A percentile compares a stretch with the other conserved stretches of the same genome.
Conservation (phyloP, 192 early-diverging fungal species). For the Podila verticillata region DNA sequence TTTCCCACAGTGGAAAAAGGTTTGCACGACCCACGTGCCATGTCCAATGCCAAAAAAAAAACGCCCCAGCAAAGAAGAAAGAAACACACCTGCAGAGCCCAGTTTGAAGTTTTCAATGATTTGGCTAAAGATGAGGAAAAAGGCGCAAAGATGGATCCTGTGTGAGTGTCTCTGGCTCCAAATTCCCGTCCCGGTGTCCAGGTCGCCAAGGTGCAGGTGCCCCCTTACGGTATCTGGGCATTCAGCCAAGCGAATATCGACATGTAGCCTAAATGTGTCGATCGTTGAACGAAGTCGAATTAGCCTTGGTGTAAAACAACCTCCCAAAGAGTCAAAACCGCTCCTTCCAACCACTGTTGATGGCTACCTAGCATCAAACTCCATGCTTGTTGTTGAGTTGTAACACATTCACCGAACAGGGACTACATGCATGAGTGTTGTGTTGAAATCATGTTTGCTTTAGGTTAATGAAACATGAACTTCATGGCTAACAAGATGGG, state of each 20-base stretch:
- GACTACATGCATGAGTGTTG: too few species aligned
- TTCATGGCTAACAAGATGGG: not conserved
- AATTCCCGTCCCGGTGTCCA: not conserved
- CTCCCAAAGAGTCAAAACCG: not conserved
- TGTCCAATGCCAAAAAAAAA: too few species aligned
- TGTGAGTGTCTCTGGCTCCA: not conserved
- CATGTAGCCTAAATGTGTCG: conserved; percentile 54
- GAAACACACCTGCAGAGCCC: conserved; percentile 47
- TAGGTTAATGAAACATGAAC: not conserved
- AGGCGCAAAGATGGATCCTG: not conserved
- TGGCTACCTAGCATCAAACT: conserved; percentile 52
- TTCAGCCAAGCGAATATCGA: conserved; percentile 77
- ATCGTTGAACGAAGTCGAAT: not conserved
- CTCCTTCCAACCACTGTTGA: not conserved
- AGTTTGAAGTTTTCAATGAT: conserved; percentile 63
- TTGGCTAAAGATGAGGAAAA: conserved; percentile 36
- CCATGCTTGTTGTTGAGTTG: conserved; percentile 43
- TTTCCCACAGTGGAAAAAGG: not conserved
- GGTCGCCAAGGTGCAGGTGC: not conserved
- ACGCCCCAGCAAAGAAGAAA: too few species aligned
- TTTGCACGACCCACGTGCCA: not conserved
- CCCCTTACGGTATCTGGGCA: conserved; percentile 75
- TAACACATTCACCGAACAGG: conserved; percentile 62
- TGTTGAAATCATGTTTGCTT: not conserved
- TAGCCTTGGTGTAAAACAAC: not conserved